Evolutionary conservation across 2,329 filamentous ascomycete genomes (phyloP), one percentile per base, ranked within the genome.

Genomic region (Diaporthe aspalathi): DNA sequence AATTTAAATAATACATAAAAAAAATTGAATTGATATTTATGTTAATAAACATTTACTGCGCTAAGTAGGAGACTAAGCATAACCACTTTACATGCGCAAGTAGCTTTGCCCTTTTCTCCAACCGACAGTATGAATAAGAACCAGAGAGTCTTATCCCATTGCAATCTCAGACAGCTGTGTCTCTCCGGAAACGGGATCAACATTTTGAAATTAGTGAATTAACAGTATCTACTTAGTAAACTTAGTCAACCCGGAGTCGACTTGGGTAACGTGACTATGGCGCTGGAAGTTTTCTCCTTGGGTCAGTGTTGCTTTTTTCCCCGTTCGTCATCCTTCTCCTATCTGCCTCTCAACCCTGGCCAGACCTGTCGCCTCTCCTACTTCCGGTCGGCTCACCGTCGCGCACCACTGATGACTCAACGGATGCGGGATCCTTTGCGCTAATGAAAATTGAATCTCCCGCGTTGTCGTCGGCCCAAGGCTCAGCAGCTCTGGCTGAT

Each of bases 311-410:
- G 11, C 32, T 38, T 16, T 38, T 17, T 24, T n/a, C 49, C 17
- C 29, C 43, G 32, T 16, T 14, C 7, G 52, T 14, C 17, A 24
- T 12, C 52, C n/a, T 38, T 43, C 14, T 7, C 17, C 12, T 32
- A 27, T 1, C 24, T n/a, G 4, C 5, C 52, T 3, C 22, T 57
- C 52, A 68, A 4, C 66, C 66, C 52, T 56, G 53, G 16, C 38
- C 66, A 49, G 53, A 50, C 32, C 60, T 63, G 11, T 49, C 60
- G n/a, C 54, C 66, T 16, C 7, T 45, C 38, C 32, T 38, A n/a
- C 27, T 20, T 32, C n/a, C 52, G 3, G 32, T 1, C n/a, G 40
- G 29, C 12, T 68, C 66, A 24, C 22, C 43, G 29, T 49, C 52
- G 9, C 40, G 66, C 4, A 65, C 60, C 14, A 35, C 45, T 0